These are phyloP conservation scores for Corylus americana DNA, from an alignment of 306 rosid species.

Conservation along the genomic window DNA sequence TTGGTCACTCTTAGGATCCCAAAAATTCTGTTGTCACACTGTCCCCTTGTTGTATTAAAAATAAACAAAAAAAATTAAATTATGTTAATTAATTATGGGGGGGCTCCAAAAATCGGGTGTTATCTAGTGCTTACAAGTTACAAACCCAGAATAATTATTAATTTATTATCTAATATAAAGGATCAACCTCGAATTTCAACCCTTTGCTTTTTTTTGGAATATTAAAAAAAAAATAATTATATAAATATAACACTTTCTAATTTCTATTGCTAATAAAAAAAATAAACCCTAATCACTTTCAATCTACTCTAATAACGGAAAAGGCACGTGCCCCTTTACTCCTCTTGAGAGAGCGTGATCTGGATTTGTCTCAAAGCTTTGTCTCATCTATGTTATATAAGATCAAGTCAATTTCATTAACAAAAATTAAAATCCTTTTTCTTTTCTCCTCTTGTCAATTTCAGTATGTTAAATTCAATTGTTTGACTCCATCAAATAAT, in stretches of 20 bases:
- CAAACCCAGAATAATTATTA: not conserved
- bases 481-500: too few relatives aligned
- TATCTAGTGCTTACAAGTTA: not conserved
- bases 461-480: too few relatives aligned
- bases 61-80: not conserved
- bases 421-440: not conserved
- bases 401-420: not conserved
- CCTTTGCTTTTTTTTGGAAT: not conserved
- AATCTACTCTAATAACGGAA: not conserved
- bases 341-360: not conserved
- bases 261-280: not conserved
- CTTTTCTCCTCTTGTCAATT: not conserved
- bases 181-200: not conserved
- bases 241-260: not conserved
- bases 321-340: not conserved
- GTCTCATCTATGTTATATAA: not conserved
- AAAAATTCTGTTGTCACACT: too few relatives aligned
- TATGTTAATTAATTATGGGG: not conserved
- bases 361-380: not conserved
- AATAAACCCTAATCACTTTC: not conserved
- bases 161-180: not conserved
- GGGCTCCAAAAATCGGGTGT: constrained; percentile 19
- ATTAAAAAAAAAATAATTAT: not conserved
- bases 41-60: not conserved
- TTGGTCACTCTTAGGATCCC: too few relatives aligned